Percentiles rank a stretch among this genome's conserved stretches.
Conservation (phyloP, 169 alveolate genomes). For the Cryptosporidium parvum region DNA sequence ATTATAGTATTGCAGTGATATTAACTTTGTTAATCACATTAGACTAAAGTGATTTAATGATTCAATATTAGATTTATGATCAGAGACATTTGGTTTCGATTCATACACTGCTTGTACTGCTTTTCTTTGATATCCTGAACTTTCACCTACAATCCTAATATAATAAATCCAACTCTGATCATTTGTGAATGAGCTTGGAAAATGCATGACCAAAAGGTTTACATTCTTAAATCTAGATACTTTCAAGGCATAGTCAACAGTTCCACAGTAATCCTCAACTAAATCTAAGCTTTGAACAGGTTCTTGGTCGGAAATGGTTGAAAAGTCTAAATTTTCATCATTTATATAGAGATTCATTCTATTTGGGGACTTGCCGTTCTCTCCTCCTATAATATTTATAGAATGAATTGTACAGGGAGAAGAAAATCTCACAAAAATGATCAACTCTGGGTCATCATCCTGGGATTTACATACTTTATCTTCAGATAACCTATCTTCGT, state of each 20-base stretch:
- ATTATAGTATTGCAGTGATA: background rate
- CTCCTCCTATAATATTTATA: conserved; percentile 84
- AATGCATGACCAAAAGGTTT: conserved; percentile 79
- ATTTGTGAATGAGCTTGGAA: conserved; percentile 80
- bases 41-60: conserved; percentile 17
- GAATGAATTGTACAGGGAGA: conserved; percentile 84
- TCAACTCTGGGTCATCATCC: conserved; percentile 85
- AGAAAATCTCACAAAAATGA: conserved; percentile 57
- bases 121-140: conserved; percentile 80
- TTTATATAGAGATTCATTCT: conserved; percentile 81
- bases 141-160: conserved; percentile 81
- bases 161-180: conserved; percentile 81
- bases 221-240: conserved; percentile 83
- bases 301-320: conserved; percentile 79
- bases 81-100: conserved; percentile 65
- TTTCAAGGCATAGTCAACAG: conserved; percentile 84
- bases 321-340: conserved; percentile 83
- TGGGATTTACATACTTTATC: conserved; percentile 79
- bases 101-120: conserved; percentile 82
- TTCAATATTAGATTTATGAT: conserved; percentile 46
- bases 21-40: background rate
- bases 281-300: conserved; percentile 82
- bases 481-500: conserved; percentile 80
- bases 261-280: conserved; percentile 83
- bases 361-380: conserved; percentile 81